A percentile compares a stretch with the other conserved stretches of the same genome.
Evolutionary conservation across 106 monocot species (phyloP).

Genomic region (Apostasia shenzhenica): DNA sequence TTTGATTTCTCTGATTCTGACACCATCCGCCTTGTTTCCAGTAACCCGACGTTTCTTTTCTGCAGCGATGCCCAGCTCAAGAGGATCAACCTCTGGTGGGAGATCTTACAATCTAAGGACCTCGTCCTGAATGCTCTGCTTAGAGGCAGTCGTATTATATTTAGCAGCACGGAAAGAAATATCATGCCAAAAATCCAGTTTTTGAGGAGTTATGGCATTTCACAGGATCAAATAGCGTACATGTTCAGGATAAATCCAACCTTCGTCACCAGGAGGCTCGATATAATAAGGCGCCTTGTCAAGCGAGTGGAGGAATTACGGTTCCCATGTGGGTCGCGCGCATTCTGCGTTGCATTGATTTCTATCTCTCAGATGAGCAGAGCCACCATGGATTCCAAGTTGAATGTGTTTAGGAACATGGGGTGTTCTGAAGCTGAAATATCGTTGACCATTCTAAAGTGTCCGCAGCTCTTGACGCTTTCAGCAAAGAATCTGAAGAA

Average conservation of each 20-base stretch:
- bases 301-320: constrained; percentile 1
- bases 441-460: not conserved
- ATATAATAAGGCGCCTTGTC: not conserved
- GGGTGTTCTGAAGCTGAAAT: constrained; percentile 20
- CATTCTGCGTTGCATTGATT: not conserved
- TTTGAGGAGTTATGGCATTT: constrained; percentile 4
- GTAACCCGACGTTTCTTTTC: not conserved
- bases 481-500: constrained; percentile 10
- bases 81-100: constrained; percentile 9
- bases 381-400: constrained; percentile 1
- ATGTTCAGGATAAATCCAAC: not conserved
- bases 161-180: not conserved
- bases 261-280: not conserved
- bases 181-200: constrained; percentile 14
- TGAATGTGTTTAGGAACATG: not conserved
- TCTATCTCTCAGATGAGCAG: not conserved
- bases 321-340: not conserved
- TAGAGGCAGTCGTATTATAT: not conserved
- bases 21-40: not conserved
- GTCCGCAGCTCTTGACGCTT: not conserved
- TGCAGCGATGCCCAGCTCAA: not conserved
- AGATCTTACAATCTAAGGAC: constrained; percentile 5
- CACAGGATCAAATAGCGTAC: not conserved
- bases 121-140: not conserved
- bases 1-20: constrained; percentile 14